Conservation (phyloP, 164 flowering plant species). For the Magnolia sinica region DNA sequence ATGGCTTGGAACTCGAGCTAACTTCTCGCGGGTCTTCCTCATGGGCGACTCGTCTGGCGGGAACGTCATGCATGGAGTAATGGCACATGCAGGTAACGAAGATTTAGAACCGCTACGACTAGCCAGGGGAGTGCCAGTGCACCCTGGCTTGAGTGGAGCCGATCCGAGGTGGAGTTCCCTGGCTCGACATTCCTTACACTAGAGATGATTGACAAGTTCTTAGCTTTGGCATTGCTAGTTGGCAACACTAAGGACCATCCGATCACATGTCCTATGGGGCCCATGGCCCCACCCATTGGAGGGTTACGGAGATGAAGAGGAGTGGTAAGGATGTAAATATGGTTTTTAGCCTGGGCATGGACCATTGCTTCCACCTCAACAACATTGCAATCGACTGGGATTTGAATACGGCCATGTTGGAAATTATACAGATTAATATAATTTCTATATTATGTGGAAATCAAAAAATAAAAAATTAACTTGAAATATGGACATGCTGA, state of each 20-base stretch:
- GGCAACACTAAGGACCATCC: slow-evolving; percentile 71
- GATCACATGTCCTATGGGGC: slow-evolving; percentile 80
- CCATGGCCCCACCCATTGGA: slow-evolving; percentile 37
- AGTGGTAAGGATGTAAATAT: slow-evolving; percentile 61
- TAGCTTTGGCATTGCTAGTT: slow-evolving; percentile 49
- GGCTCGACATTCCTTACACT: slow-evolving; percentile 64
- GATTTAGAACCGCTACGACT: slow-evolving; percentile 30
- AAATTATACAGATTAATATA: no score
- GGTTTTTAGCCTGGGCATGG: slow-evolving; percentile 37
- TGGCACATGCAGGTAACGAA: slow-evolving; percentile 41
- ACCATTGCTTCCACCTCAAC: slow-evolving; percentile 72
- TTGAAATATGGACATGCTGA: no score
- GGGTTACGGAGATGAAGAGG: slow-evolving; percentile 55
- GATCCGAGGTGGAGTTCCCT: slow-evolving; percentile 48
- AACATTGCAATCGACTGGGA: slow-evolving; percentile 63
- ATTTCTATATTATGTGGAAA: no score
- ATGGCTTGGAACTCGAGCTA: slow-evolving; percentile 42
- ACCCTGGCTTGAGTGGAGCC: slow-evolving; percentile 62
- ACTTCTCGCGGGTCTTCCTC: slow-evolving; percentile 71
- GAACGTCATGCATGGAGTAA: slow-evolving; percentile 61
- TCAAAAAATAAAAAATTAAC: no score
- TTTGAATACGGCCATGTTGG: slow-evolving; percentile 37
- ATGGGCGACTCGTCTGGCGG: slow-evolving; percentile 87
- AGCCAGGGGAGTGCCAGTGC: slow-evolving; percentile 59
- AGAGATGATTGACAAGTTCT: slow-evolving; percentile 73